Evolutionary conservation across 163 green algal genomes (phyloP).

Genomic region (Botryococcus braunii): DNA sequence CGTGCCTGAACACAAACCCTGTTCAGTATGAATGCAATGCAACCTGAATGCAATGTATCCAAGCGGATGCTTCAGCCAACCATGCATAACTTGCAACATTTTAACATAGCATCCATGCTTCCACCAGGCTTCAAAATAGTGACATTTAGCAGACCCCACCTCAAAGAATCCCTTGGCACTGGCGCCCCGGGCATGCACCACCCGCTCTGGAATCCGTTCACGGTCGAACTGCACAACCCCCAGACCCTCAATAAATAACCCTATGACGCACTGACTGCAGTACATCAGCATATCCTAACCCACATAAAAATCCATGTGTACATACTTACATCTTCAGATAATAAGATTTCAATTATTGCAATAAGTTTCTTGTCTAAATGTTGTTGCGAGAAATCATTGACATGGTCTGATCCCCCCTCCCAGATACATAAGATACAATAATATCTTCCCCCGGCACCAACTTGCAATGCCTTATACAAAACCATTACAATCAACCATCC

Average conservation of each 20-base stretch:
- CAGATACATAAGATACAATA: too few relatives aligned
- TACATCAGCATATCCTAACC: background rate
- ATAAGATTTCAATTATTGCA: background rate
- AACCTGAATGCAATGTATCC: too few relatives aligned
- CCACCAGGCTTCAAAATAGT: too few relatives aligned
- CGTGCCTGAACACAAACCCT: too few relatives aligned
- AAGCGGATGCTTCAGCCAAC: too few relatives aligned
- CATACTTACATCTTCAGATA: too few relatives aligned
- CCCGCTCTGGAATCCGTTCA: slow-evolving; percentile 92
- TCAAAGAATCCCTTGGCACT: slow-evolving; percentile 94
- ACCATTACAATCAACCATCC: background rate
- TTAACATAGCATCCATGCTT: too few relatives aligned
- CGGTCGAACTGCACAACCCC: slow-evolving; percentile 69
- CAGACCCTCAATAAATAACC: background rate
- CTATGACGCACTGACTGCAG: background rate
- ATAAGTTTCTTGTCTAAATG: background rate
- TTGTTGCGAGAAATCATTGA: background rate
- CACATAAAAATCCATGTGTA: too few relatives aligned
- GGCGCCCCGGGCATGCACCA: slow-evolving; percentile 87
- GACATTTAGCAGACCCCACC: too few relatives aligned
- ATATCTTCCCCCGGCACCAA: background rate
- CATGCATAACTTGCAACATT: too few relatives aligned
- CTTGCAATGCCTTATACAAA: background rate
- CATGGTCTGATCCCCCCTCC: too few relatives aligned
- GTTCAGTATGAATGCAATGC: too few relatives aligned